These are phyloP conservation scores for Schoenoplectus triqueter DNA, from an alignment of 202 grass and related monocot species.

Conservation along the genomic window DNA sequence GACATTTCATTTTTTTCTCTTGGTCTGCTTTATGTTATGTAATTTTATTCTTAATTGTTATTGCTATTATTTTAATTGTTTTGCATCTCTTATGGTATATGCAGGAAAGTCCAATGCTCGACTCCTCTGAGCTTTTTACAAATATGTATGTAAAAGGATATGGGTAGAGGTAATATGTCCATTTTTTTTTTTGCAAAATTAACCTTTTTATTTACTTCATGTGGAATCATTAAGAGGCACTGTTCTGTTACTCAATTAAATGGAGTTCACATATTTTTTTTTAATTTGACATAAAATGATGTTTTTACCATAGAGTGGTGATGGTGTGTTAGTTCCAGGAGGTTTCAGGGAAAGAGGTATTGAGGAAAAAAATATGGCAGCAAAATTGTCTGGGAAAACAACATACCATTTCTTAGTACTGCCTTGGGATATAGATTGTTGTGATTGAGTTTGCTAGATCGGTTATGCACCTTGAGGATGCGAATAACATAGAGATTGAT, in stretches of 20 bases:
- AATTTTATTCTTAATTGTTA: constrained; percentile 39
- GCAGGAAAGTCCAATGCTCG: constrained; percentile 93
- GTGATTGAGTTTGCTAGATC: constrained; percentile 53
- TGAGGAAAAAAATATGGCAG: constrained; percentile 48
- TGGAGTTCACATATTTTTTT: neutral
- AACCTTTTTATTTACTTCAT: neutral
- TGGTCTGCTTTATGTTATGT: neutral
- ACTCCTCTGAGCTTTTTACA: constrained; percentile 81
- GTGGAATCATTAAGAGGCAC: neutral
- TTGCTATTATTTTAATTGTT: neutral
- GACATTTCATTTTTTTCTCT: neutral
- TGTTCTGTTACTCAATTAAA: too few relatives aligned
- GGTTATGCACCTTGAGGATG: constrained; percentile 48
- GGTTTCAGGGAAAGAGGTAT: constrained; percentile 51
- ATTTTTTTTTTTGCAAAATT: constrained; percentile 2
- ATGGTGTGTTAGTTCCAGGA: constrained; percentile 57
- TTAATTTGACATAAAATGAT: neutral
- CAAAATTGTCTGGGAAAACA: constrained; percentile 58
- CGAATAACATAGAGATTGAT: constrained; percentile 53
- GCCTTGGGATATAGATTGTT: constrained; percentile 61
- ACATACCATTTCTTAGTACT: constrained; percentile 56
- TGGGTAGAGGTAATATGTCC: constrained; percentile 60
- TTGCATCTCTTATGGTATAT: constrained; percentile 40
- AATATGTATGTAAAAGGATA: constrained; percentile 88
- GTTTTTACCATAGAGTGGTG: constrained; percentile 48